Conservation (phyloP, 768 basidiomycete species). For the Pisolithus microcarpus region DNA sequence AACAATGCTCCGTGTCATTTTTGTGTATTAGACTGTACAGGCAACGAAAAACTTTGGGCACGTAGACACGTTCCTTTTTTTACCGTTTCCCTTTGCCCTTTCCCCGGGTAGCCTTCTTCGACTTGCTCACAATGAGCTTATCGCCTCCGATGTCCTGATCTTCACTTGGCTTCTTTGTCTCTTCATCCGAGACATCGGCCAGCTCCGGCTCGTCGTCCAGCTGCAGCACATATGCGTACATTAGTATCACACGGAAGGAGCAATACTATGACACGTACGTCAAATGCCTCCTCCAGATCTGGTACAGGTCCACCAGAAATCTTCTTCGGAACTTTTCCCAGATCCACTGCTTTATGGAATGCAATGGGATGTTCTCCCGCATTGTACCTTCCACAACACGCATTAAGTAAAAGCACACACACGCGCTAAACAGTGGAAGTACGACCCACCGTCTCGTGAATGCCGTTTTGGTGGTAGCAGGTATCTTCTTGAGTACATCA, state of each 20-base stretch:
- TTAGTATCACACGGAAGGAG: neutral
- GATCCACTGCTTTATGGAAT: conserved; percentile 82
- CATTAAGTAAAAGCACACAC: neutral
- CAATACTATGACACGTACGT: conserved; percentile 38
- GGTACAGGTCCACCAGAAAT: conserved; percentile 68
- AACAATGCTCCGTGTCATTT: too few relatives aligned
- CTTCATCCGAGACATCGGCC: conserved; percentile 43
- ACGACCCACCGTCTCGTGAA: conserved; percentile 74
- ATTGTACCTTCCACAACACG: conserved; percentile 67
- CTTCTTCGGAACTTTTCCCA: conserved; percentile 77
- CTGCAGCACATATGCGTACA: conserved; percentile 16
- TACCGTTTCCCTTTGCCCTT: conserved; percentile 1
- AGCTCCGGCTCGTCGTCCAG: conserved; percentile 33
- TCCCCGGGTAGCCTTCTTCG: conserved; percentile 16
- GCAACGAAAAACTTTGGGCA: too few relatives aligned
- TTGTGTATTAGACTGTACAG: too few relatives aligned
- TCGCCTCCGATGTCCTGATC: conserved; percentile 49
- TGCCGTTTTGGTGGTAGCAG: conserved; percentile 69
- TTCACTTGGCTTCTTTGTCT: conserved; percentile 24
- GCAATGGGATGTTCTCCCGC: conserved; percentile 84
- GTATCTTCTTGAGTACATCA: conserved; percentile 80
- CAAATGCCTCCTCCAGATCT: conserved; percentile 89
- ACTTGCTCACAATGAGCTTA: conserved; percentile 49
- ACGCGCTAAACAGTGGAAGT: neutral
- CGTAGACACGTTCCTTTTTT: neutral